A percentile compares a stretch with the other conserved stretches of the same genome.
Conservation (phyloP, 2,329 filamentous ascomycete species). For the Botryosphaeria dothidea region DNA sequence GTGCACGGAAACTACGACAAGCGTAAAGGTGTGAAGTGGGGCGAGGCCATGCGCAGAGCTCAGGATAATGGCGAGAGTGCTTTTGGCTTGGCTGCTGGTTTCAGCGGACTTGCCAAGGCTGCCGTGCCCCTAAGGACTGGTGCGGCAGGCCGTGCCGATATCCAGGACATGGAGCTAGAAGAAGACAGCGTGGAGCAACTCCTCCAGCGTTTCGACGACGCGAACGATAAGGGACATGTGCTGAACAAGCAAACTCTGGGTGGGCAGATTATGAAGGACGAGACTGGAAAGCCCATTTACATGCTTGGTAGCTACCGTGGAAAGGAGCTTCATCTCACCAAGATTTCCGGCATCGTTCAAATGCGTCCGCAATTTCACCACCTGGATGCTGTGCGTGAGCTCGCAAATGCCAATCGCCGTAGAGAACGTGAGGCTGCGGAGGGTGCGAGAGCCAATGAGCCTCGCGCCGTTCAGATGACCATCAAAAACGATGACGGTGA, state of each 20-base stretch:
- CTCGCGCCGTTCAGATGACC: conserved; percentile 81
- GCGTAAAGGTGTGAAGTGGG: conserved; percentile 79
- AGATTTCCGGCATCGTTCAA: conserved; percentile 79
- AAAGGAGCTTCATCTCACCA: conserved; percentile 82
- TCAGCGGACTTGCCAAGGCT: conserved; percentile 25
- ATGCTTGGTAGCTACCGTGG: conserved; percentile 91
- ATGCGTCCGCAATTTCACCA: conserved; percentile 92
- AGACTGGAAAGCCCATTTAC: conserved; percentile 72
- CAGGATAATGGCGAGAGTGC: conserved; percentile 46
- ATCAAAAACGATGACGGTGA: conserved; percentile 75
- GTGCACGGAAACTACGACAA: conserved; percentile 77
- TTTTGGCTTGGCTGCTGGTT: conserved; percentile 49
- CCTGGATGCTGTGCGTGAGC: conserved; percentile 79
- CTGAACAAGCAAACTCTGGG: conserved; percentile 81
- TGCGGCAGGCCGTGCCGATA: conserved; percentile 22
- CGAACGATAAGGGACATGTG: conserved; percentile 69
- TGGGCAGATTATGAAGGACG: conserved; percentile 71
- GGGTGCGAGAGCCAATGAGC: conserved; percentile 51
- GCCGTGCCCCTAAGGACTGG: conserved; percentile 23
- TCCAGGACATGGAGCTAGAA: conserved; percentile 52
- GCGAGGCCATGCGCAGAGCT: conserved; percentile 66
- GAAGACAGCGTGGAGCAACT: conserved; percentile 65
- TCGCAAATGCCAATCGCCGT: conserved; percentile 55
- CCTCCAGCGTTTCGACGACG: conserved; percentile 55
- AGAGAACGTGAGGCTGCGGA: conserved; percentile 49